Percentiles rank a stretch among this genome's conserved stretches.
Conservation (phyloP, 495 filamentous ascomycete species). For the Penicillium turbatum region DNA sequence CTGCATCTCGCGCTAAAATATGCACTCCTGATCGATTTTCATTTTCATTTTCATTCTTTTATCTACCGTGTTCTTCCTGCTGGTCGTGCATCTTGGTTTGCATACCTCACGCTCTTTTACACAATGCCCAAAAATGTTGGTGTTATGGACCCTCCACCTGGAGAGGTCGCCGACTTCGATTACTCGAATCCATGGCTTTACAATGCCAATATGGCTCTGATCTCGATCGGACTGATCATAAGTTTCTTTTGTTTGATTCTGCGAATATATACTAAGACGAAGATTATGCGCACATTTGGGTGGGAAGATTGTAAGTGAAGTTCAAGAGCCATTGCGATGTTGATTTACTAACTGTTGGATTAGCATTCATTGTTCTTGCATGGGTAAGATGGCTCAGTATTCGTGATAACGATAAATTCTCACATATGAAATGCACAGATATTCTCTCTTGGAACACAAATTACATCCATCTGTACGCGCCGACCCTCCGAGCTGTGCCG, state of each 20-base stretch:
- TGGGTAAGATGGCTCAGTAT: conserved; percentile 16
- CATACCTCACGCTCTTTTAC: no score
- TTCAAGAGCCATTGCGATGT: neutral
- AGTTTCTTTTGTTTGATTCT: conserved; percentile 14
- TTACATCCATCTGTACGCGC: conserved; percentile 19
- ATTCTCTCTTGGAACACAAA: conserved; percentile 23
- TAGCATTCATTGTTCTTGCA: conserved; percentile 23
- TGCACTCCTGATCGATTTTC: no score
- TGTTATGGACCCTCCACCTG: conserved; percentile 8
- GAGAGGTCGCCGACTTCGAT: conserved; percentile 16
- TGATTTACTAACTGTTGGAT: conserved; percentile 5
- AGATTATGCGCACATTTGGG: conserved; percentile 19
- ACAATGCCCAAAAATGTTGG: neutral
- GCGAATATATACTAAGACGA: conserved; percentile 21
- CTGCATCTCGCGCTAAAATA: neutral
- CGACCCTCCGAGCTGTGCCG: neutral
- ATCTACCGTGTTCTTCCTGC: neutral
- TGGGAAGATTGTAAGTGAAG: conserved; percentile 27
- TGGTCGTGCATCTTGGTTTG: neutral
- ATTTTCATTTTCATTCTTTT: neutral
- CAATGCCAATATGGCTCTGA: conserved; percentile 6
- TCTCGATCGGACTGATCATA: conserved; percentile 12
- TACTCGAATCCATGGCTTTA: conserved; percentile 19
- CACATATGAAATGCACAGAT: conserved; percentile 6
- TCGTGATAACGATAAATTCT: neutral